phyloP scores from a whole-genome alignment of 345 rosid genomes.

The Punica granatum region DNA sequence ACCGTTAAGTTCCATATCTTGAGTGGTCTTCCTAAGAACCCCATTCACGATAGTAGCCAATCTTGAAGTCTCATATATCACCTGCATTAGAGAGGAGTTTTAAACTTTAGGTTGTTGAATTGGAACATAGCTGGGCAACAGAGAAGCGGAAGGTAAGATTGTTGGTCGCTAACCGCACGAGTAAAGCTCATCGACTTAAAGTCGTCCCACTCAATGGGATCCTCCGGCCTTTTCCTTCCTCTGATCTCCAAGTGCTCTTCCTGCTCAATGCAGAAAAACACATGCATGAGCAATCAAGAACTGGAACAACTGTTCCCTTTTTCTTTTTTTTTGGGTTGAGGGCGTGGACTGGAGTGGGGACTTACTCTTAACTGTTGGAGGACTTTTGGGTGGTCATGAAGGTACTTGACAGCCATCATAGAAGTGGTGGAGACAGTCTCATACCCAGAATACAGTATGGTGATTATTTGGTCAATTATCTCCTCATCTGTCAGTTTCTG shows the following conservation, averaged over 20 bases:
- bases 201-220: slow-evolving; percentile 43
- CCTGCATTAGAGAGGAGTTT: slow-evolving; percentile 25
- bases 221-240: slow-evolving; percentile 31
- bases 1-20: slow-evolving; percentile 80
- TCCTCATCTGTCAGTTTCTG: slow-evolving; percentile 46
- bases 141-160: slow-evolving; percentile 9
- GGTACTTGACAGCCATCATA: slow-evolving; percentile 89
- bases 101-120: background rate
- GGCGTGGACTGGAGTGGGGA: background rate
- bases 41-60: slow-evolving; percentile 84
- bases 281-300: background rate
- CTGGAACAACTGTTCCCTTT: background rate
- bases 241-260: slow-evolving; percentile 45
- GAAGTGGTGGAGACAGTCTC: slow-evolving; percentile 86
- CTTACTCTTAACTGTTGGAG: slow-evolving; percentile 72
- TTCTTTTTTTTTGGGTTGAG: background rate
- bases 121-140: background rate
- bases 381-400: slow-evolving; percentile 66
- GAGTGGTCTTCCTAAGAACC: slow-evolving; percentile 65
- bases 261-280: slow-evolving; percentile 14
- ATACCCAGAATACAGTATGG: slow-evolving; percentile 70
- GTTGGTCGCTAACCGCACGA: slow-evolving; percentile 38
- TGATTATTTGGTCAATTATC: slow-evolving; percentile 76
- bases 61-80: slow-evolving; percentile 72
- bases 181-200: slow-evolving; percentile 57